Percentiles rank a stretch among this genome's conserved stretches.
phyloP scores from a whole-genome alignment of 2,329 filamentous ascomycete genomes.

The Stemphylium vesicarium region DNA sequence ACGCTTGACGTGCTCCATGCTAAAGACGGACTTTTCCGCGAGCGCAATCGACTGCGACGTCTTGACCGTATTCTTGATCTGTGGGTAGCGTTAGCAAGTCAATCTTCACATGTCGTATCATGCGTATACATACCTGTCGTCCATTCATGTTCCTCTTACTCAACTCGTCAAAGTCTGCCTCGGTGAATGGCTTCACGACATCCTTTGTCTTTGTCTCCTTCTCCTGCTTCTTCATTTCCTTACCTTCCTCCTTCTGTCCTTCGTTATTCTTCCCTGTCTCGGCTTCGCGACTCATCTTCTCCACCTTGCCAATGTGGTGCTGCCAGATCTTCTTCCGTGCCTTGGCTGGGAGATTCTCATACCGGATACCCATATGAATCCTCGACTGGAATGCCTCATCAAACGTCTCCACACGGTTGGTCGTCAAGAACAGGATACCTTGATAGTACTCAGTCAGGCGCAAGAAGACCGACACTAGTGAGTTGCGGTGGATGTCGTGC shows the following conservation, averaged over 20 bases:
- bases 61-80: constrained; percentile 89
- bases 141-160: constrained; percentile 73
- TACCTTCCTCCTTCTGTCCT: constrained; percentile 38
- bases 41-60: constrained; percentile 84
- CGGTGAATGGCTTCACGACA: constrained; percentile 60
- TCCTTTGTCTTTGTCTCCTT: not conserved
- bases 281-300: constrained; percentile 53
- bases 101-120: too few relatives aligned
- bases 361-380: constrained; percentile 12
- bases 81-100: constrained; percentile 28
- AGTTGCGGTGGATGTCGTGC: constrained; percentile 84
- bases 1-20: constrained; percentile 79
- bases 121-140: constrained; percentile 60
- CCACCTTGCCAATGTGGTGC: constrained; percentile 79
- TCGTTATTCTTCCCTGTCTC: constrained; percentile 59
- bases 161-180: constrained; percentile 71
- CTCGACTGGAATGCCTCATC: constrained; percentile 85
- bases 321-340: constrained; percentile 65
- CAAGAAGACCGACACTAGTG: constrained; percentile 85
- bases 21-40: constrained; percentile 72
- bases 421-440: constrained; percentile 87
- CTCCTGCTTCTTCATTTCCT: not conserved
- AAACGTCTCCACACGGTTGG: constrained; percentile 85
- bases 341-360: not conserved
- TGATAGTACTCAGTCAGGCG: constrained; percentile 90